Conservation (phyloP, 208 protist species). For the Vickermania ingenoplastis region DNA sequence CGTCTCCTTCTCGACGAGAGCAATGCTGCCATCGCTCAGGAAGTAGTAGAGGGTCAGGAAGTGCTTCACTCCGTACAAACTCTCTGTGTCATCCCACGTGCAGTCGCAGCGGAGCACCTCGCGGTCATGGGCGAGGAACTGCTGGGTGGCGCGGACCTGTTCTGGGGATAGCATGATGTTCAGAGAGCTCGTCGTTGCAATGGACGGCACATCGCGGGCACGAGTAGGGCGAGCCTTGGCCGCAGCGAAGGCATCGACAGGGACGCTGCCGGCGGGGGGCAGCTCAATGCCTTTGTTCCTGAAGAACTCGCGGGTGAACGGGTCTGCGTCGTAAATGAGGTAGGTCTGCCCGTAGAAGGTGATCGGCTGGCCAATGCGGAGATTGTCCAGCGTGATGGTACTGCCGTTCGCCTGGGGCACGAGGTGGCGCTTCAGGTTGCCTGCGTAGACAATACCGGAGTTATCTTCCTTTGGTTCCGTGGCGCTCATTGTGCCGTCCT, state of each 20-base stretch:
- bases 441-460: constrained; percentile 90
- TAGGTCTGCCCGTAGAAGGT: constrained; percentile 92
- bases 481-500: constrained; percentile 95
- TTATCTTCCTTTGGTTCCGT: constrained; percentile 90
- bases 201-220: constrained; percentile 70
- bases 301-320: constrained; percentile 90
- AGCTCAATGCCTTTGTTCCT: constrained; percentile 44
- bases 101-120: constrained; percentile 95
- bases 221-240: constrained; percentile 34
- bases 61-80: constrained; percentile 88
- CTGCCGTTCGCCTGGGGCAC: constrained; percentile 65
- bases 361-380: constrained; percentile 86
- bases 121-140: constrained; percentile 93
- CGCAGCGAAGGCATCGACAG: constrained; percentile 65
- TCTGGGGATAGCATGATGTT: constrained; percentile 68
- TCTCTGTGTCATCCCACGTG: constrained; percentile 91
- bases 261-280: constrained; percentile 32
- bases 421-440: constrained; percentile 88
- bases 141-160: constrained; percentile 80
- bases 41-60: constrained; percentile 95
- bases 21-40: constrained; percentile 93
- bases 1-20: constrained; percentile 90
- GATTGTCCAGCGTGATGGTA: constrained; percentile 66
- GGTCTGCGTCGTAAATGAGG: constrained; percentile 89
- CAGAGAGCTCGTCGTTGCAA: constrained; percentile 52